Conservation (phyloP, 2,329 filamentous ascomycete species). For the Colletotrichum spinosum region DNA sequence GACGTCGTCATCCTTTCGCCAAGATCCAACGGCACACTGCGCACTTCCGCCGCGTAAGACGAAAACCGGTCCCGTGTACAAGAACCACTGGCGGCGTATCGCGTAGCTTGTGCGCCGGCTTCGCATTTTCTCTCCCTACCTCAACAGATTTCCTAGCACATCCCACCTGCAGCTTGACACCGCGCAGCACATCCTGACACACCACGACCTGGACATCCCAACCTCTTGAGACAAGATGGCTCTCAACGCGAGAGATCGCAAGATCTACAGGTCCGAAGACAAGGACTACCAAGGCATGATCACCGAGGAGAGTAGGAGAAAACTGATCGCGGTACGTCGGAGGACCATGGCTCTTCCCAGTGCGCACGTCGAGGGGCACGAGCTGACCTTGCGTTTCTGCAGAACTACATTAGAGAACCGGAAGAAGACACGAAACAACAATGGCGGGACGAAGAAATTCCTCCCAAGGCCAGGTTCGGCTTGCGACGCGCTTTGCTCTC, state of each 20-base stretch:
- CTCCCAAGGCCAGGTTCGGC: constrained; percentile 60
- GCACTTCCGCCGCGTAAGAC: constrained; percentile 26
- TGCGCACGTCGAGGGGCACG: neutral
- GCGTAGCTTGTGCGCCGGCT: constrained; percentile 13
- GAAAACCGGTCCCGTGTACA: constrained; percentile 15
- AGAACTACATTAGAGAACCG: constrained; percentile 43
- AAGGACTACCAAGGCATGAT: constrained; percentile 47
- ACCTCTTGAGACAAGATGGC: constrained; percentile 44
- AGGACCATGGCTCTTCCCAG: neutral
- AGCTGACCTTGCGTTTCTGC: constrained; percentile 27
- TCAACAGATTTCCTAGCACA: constrained; percentile 26
- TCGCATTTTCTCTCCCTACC: constrained; percentile 17
- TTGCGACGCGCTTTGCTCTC: constrained; percentile 71
- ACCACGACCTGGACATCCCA: constrained; percentile 19
- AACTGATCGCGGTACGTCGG: constrained; percentile 49
- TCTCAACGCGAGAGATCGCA: constrained; percentile 46
- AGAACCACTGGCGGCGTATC: constrained; percentile 6
- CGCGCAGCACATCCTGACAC: constrained; percentile 10
- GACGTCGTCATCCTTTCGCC: constrained; percentile 36
- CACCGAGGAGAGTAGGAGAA: constrained; percentile 50
- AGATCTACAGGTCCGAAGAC: constrained; percentile 55
- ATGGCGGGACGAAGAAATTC: constrained; percentile 39
- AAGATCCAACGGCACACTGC: constrained; percentile 29
- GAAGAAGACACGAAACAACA: constrained; percentile 17
- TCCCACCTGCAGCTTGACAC: constrained; percentile 26